Evolutionary conservation across 129 eudicot species (phyloP).

Genomic region (Erigeron canadensis): DNA sequence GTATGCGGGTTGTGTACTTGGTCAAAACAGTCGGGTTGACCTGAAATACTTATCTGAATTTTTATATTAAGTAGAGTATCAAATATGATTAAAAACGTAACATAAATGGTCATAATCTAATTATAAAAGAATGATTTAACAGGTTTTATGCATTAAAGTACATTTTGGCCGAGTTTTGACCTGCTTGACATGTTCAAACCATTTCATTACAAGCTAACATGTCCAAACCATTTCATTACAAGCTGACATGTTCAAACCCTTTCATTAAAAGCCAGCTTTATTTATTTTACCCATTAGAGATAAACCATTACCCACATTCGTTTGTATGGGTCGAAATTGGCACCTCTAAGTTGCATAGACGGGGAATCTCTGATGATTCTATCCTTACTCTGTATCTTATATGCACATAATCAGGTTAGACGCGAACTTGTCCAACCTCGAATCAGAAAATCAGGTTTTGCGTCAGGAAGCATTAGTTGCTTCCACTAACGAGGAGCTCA

Average conservation of each 20-base stretch:
- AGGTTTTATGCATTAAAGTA: not conserved
- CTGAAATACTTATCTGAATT: not conserved
- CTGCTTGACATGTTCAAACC: not conserved
- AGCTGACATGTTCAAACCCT: not conserved
- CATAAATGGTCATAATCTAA: not conserved
- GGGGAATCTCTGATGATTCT: not conserved
- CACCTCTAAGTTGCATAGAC: not conserved
- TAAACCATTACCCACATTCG: not conserved
- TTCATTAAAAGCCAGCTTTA: not conserved
- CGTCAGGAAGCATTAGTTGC: conserved; percentile 92
- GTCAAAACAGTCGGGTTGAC: not conserved
- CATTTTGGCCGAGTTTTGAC: not conserved
- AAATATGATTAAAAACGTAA: not conserved
- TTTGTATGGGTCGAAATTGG: not conserved
- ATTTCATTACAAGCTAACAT: too few relatives aligned
- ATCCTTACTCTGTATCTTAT: conserved; percentile 25
- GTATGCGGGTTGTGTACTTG: not conserved
- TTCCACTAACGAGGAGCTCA: conserved; percentile 64
- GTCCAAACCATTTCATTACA: not conserved
- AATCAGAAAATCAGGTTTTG: conserved; percentile 94
- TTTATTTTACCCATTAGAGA: not conserved
- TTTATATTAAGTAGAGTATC: not conserved
- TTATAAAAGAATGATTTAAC: not conserved
- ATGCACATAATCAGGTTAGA: conserved; percentile 63
- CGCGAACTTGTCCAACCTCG: conserved; percentile 75